phyloP scores from a whole-genome alignment of 352 stramenopile species.

The Nothophytophthora sp. region DNA sequence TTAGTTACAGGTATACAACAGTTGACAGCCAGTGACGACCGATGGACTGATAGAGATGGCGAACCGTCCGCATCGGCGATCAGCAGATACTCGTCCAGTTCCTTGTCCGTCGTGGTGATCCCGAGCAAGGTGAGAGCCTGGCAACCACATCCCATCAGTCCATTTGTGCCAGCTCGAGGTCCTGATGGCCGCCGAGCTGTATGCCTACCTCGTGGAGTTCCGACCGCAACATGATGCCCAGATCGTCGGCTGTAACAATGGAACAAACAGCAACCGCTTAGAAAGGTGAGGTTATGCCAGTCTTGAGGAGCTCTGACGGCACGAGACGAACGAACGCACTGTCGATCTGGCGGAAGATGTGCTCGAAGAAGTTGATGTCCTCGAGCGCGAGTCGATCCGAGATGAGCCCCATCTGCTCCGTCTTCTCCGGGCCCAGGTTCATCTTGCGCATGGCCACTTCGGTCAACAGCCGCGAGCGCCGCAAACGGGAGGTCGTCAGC shows the following conservation, averaged over 20 bases:
- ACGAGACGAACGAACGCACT: conserved; percentile 22
- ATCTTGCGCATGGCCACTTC: conserved; percentile 67
- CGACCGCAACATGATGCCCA: conserved; percentile 67
- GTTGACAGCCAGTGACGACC: background rate
- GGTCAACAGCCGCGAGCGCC: conserved; percentile 53
- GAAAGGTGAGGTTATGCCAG: no score
- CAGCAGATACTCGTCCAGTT: conserved; percentile 67
- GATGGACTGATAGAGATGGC: no score
- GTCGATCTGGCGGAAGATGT: conserved; percentile 76
- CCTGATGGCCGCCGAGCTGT: no score
- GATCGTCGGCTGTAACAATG: conserved; percentile 38
- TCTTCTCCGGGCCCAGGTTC: conserved; percentile 64
- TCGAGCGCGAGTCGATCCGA: conserved; percentile 53
- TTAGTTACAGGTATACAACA: background rate
- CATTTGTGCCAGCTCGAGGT: no score
- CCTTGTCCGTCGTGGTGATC: conserved; percentile 62
- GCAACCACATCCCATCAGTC: no score
- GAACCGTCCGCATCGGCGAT: conserved; percentile 59
- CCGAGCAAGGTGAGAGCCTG: conserved; percentile 55
- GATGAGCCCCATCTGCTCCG: conserved; percentile 59
- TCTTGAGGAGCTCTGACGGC: no score
- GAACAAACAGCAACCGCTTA: background rate
- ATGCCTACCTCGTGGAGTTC: conserved; percentile 54
- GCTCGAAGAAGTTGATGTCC: conserved; percentile 63
- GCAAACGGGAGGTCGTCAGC: conserved; percentile 48